Evolutionary conservation across 2,329 filamentous ascomycete genomes (phyloP), one percentile per base, ranked within the genome.

Genomic region (Alternaria arborescens): DNA sequence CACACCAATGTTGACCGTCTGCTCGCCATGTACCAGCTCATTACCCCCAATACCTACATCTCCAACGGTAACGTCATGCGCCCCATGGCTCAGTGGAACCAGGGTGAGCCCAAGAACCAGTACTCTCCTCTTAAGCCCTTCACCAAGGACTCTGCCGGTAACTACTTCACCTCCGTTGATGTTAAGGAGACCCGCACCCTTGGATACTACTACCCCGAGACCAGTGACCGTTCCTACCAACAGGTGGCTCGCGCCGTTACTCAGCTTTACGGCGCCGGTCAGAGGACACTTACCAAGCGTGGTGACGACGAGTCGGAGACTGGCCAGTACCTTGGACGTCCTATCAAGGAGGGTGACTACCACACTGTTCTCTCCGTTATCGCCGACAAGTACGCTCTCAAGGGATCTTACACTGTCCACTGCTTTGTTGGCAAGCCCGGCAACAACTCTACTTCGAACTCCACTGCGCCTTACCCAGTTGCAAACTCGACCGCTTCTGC

Each of bases 11-110:
- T 79, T 22, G 77, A 79, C 61, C 75, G 77, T 66, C 67, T 76
- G 22, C 92, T 94, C 77, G 87, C 91, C 54, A 86, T 96, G 73
- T 94, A 91, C 90, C 92, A 95, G 79, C 81, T 85, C 3, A 78
- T 94, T 14, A 85, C 93, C 60, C 90, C 91, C 1, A 81, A 87
- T 44, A 86, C 86, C n/a, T 95, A 88, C 79, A 85, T 93, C 16
- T 79, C 53, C 82, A 89, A 8, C 55, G 74, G 74, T 24, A 70
- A 67, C 65, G 69, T 75, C 58, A 66, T 65, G 64, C 71, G 66
- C 16, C 52, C 60, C 59, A 76, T 74, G 71, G 72, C 73, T 34
- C 72, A 77, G 67, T 77, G 77, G 77, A 66, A 85, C 86, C 66
- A 69, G 79, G 43, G 71, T 43, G 74, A 77, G 65, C 38, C 61